Base-by-base conservation (phyloP, 2,329 filamentous ascomycete genomes). In the Chrysoporthe deuterocubensis region DNA sequence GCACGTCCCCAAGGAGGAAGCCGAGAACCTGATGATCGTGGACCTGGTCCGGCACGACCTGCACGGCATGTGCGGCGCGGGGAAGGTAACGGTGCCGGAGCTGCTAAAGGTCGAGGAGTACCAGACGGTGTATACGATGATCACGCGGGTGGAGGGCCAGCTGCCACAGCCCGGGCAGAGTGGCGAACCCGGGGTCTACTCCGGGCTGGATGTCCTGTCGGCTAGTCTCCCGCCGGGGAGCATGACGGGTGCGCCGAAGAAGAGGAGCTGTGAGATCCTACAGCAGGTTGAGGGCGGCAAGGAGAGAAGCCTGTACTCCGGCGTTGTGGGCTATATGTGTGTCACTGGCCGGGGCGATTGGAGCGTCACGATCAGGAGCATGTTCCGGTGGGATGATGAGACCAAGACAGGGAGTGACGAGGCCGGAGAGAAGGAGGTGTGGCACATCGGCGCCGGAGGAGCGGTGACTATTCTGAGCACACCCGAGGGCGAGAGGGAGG, bases 11-110 rank as follows among this genome's bases (percentile, higher is more conserved):
- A 98, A 98, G 77, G 96, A 98, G 78, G 90, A 92, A 73, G 95
- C 95, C 0, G 95, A 98, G 81, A 98, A 98, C 75, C 85, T 98
- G 34, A 98, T 98, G 96, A 97, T 98, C 74, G 94, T 97, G 2
- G 95, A 98, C 77, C 84, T 98, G 0, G 96, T 97, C n/a, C 88
- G 95, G 0, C 95, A 98, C 75, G 95, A 98, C 77, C 83, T 98
- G 14, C 92, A 96, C 78, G 89, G 90, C n/a, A 89, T 97, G 9
- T 93, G 91, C 69, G 92, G 92, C 5, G 86, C 91, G 1, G 90
- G 89, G 0, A 86, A 87, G 68, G 93, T 97, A 0, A 77, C 81
- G 6, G 93, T 97, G 1, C 88, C 90, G 16, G 90, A 93, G 66
- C 82, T 97, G 34, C 91, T 97, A 81, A 87, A 89, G 68, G 91